A percentile compares a stretch with the other conserved stretches of the same genome.
Conservation (phyloP, 2,329 filamentous ascomycete genomes). For the Zymoseptoria tritici region DNA sequence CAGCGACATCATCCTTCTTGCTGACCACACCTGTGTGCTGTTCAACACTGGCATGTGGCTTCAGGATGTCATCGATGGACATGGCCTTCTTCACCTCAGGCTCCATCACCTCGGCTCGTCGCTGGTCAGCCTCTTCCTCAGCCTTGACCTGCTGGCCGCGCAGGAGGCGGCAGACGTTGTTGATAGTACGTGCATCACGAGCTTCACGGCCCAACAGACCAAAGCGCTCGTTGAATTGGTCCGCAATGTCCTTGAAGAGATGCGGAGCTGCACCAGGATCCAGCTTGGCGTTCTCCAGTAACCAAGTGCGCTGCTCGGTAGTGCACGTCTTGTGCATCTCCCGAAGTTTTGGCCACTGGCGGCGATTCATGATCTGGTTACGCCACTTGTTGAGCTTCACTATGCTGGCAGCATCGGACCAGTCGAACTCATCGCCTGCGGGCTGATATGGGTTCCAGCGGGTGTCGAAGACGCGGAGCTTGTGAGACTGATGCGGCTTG, state of each 20-base stretch:
- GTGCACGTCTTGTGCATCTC: neutral
- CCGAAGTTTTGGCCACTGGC: constrained; percentile 27
- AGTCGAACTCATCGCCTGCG: constrained; percentile 59
- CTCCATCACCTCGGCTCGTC: neutral
- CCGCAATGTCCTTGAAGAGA: neutral
- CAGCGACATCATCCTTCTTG: neutral
- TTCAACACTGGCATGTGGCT: neutral
- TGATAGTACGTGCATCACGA: neutral
- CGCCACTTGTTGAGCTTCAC: constrained; percentile 55
- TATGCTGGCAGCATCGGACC: constrained; percentile 42
- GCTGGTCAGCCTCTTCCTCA: neutral
- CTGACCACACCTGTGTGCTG: neutral
- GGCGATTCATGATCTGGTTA: constrained; percentile 15
- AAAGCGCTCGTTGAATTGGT: neutral
- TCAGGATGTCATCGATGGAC: neutral
- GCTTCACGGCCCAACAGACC: neutral
- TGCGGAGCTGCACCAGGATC: neutral
- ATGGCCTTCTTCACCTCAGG: neutral
- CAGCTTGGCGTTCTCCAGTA: neutral
- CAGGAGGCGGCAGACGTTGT: neutral
- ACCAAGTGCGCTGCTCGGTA: neutral
- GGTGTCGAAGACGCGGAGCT: constrained; percentile 72
- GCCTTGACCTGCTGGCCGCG: neutral
- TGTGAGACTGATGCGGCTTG: constrained; percentile 49
- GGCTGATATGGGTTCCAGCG: constrained; percentile 63